Percentiles rank a stretch among this genome's conserved stretches.
Conservation (phyloP, 2,329 filamentous ascomycete genomes). For the Dissoconium aciculare region DNA sequence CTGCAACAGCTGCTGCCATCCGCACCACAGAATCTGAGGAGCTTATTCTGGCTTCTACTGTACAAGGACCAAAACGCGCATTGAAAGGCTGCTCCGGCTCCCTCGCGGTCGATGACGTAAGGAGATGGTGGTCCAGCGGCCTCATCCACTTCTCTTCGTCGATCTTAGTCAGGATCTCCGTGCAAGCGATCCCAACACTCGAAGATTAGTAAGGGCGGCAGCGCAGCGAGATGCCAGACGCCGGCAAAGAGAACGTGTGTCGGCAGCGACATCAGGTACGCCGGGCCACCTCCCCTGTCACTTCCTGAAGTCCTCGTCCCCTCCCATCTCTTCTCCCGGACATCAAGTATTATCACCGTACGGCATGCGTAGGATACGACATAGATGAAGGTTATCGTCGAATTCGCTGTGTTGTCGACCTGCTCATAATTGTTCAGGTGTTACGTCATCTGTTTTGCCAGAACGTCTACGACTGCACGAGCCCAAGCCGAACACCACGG, state of each 20-base stretch:
- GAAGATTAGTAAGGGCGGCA: not conserved
- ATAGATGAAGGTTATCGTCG: too few species aligned
- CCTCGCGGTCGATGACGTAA: not conserved
- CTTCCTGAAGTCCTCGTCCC: too few species aligned
- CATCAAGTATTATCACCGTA: too few species aligned
- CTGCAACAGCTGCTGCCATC: not conserved
- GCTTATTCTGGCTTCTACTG: not conserved
- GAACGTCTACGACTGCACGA: too few species aligned
- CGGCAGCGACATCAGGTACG: too few species aligned
- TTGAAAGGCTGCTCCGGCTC: not conserved
- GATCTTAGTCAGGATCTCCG: not conserved
- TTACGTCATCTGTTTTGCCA: too few species aligned
- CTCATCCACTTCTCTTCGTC: not conserved
- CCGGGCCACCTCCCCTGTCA: too few species aligned
- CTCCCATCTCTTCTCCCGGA: too few species aligned
- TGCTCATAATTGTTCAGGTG: too few species aligned
- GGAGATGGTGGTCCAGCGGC: not conserved
- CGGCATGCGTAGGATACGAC: too few species aligned
- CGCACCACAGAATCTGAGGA: not conserved
- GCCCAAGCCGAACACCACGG: too few species aligned
- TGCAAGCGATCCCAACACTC: not conserved
- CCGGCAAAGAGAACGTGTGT: conserved; percentile 1
- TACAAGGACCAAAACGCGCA: not conserved
- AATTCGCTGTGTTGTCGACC: too few species aligned
- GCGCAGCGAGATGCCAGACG: not conserved